These are phyloP conservation scores for Mycena galericulata DNA, from an alignment of 768 basidiomycete species.

Conservation along the genomic window DNA sequence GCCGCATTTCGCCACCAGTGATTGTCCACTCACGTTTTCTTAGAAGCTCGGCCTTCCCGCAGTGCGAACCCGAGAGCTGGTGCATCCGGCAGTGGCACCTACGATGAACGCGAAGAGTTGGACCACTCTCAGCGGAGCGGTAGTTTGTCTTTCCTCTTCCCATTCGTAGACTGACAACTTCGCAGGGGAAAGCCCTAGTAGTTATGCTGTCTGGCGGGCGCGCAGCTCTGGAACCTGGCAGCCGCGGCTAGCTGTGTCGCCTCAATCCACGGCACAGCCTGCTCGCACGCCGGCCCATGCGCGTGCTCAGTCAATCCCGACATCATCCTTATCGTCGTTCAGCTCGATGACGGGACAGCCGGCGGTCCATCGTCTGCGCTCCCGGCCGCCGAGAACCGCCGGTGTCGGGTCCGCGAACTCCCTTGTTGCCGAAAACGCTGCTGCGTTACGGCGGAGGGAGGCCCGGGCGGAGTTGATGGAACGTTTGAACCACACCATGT, in stretches of 20 bases:
- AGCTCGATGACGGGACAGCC: conserved; percentile 17
- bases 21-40: not conserved
- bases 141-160: not conserved
- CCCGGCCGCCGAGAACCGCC: conserved; percentile 39
- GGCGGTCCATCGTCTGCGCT: conserved; percentile 29
- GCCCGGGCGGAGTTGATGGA: conserved; percentile 52
- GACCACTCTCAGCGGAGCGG: conserved; percentile 2
- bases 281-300: conserved; percentile 32
- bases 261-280: conserved; percentile 31
- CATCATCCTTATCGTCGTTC: conserved; percentile 13
- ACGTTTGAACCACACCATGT: conserved; percentile 25
- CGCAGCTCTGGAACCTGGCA: conserved; percentile 21
- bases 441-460: conserved; percentile 53
- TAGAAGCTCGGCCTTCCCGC: conserved; percentile 4
- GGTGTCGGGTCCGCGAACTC: conserved; percentile 52
- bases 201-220: not conserved
- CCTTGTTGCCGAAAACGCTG: conserved; percentile 57
- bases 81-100: not conserved
- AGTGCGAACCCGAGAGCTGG: conserved; percentile 5
- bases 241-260: conserved; percentile 30
- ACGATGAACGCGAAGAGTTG: conserved; percentile 4
- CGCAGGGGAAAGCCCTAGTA: conserved; percentile 5
- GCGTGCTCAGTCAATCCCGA: conserved; percentile 33
- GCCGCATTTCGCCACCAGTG: not conserved
- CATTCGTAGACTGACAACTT: not conserved